Percentiles rank a stretch among this genome's conserved stretches.
phyloP scores from a whole-genome alignment of 345 rosid genomes.

The Garcia nutans region DNA sequence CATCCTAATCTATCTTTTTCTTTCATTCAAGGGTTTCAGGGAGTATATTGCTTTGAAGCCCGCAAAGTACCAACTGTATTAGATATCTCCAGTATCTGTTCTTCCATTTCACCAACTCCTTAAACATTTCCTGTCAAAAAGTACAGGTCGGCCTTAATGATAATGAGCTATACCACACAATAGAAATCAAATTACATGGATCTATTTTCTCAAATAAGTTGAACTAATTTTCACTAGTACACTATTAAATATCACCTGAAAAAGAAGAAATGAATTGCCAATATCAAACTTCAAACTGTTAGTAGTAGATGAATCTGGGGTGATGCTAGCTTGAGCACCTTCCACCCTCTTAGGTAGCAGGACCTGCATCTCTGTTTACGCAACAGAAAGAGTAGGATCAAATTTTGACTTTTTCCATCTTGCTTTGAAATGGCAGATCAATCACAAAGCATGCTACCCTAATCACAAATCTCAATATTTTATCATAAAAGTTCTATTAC shows the following conservation, averaged over 20 bases:
- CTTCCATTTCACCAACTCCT: conserved; percentile 76
- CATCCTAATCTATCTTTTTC: conserved; percentile 26
- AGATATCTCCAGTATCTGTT: conserved; percentile 64
- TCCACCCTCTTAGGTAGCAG: conserved; percentile 51
- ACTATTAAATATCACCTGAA: conserved; percentile 53
- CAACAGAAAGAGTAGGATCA: conserved; percentile 20
- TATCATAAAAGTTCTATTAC: conserved; percentile 24
- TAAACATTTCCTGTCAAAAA: conserved; percentile 56
- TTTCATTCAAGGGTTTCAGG: conserved; percentile 16
- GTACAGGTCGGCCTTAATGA: neutral
- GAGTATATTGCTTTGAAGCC: conserved; percentile 37
- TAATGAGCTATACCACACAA: neutral
- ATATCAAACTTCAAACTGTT: conserved; percentile 50
- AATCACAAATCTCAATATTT: neutral
- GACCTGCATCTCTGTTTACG: conserved; percentile 51
- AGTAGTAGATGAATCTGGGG: conserved; percentile 64
- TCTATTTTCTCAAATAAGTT: neutral
- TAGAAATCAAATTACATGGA: neutral
- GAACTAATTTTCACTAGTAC: neutral
- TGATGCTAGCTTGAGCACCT: conserved; percentile 50
- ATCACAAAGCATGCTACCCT: neutral
- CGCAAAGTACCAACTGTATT: conserved; percentile 51
- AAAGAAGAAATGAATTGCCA: conserved; percentile 43
- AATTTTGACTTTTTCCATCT: neutral
- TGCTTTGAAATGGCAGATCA: neutral